phyloP scores from a whole-genome alignment of 2,329 filamentous ascomycete genomes.

The Fusarium avenaceum region DNA sequence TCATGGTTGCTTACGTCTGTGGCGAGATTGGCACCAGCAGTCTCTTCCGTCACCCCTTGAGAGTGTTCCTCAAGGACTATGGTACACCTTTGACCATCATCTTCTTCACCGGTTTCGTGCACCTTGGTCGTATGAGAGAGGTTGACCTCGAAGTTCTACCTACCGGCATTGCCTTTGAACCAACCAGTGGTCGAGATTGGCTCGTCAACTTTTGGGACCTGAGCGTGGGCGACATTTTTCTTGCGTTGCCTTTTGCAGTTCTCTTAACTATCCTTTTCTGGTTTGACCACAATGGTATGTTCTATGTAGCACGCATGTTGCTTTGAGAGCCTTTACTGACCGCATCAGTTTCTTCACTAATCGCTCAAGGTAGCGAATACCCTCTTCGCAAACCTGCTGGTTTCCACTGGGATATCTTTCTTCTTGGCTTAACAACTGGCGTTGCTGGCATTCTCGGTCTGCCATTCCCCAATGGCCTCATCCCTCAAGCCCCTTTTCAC shows the following conservation, averaged over 20 bases:
- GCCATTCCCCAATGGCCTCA: conserved; percentile 85
- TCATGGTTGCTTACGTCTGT: conserved; percentile 81
- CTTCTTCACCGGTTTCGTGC: conserved; percentile 92
- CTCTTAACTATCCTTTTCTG: conserved; percentile 88
- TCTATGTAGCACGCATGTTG: not conserved
- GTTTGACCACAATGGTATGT: conserved; percentile 86
- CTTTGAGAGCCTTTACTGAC: conserved; percentile 11
- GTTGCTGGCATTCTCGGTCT: conserved; percentile 81
- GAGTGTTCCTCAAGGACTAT: conserved; percentile 90
- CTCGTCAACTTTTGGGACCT: conserved; percentile 87
- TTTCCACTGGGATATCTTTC: conserved; percentile 88
- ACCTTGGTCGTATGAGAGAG: conserved; percentile 83
- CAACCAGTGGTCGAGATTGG: conserved; percentile 80
- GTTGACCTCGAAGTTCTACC: conserved; percentile 79
- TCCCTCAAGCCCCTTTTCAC: conserved; percentile 87
- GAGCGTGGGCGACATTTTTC: conserved; percentile 78
- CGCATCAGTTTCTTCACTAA: conserved; percentile 76
- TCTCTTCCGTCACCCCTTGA: conserved; percentile 80
- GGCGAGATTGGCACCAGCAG: conserved; percentile 77
- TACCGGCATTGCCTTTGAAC: conserved; percentile 82
- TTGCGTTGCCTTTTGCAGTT: conserved; percentile 88
- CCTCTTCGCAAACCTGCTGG: conserved; percentile 84
- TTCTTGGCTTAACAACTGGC: conserved; percentile 82
- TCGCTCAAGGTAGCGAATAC: conserved; percentile 86
- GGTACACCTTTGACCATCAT: conserved; percentile 85